phyloP scores from a whole-genome alignment of 768 basidiomycete species.

The Tulasnella sp. region DNA sequence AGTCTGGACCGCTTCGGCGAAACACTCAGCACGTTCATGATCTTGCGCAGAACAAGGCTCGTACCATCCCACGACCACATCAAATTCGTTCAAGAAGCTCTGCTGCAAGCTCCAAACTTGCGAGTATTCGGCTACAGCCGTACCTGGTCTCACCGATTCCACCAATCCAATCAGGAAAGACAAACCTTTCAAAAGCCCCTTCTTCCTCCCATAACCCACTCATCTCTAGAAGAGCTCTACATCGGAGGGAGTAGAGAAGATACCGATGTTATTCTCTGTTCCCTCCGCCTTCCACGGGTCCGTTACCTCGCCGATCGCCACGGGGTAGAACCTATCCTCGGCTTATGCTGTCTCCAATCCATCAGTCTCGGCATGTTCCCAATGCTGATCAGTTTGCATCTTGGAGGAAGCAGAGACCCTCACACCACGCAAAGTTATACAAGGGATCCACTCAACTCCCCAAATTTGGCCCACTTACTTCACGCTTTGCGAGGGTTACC shows the following conservation, averaged over 20 bases:
- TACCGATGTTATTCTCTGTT: not conserved
- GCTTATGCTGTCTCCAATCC: not conserved
- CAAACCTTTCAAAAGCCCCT: not conserved
- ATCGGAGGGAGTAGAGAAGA: not conserved
- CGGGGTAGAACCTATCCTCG: not conserved
- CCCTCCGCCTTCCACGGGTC: not conserved
- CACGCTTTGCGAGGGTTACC: not conserved
- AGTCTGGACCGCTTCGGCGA: not conserved
- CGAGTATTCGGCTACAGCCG: not conserved
- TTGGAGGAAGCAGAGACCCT: not conserved
- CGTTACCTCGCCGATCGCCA: not conserved
- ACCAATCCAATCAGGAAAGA: not conserved
- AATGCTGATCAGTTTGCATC: not conserved
- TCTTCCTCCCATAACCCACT: not conserved
- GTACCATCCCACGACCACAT: too few relatives aligned
- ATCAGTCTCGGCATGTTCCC: not conserved
- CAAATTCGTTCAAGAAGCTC: not conserved
- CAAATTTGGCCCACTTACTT: not conserved
- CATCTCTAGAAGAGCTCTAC: not conserved
- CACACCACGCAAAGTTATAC: too few relatives aligned
- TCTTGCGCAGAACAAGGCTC: accelerated
- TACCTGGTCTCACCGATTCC: not conserved
- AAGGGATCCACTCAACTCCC: not conserved
- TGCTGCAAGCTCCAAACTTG: not conserved
- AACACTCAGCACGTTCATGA: not conserved